These are phyloP conservation scores for Boehmeria nivea DNA, from an alignment of 306 rosid genomes.

Conservation along the genomic window DNA sequence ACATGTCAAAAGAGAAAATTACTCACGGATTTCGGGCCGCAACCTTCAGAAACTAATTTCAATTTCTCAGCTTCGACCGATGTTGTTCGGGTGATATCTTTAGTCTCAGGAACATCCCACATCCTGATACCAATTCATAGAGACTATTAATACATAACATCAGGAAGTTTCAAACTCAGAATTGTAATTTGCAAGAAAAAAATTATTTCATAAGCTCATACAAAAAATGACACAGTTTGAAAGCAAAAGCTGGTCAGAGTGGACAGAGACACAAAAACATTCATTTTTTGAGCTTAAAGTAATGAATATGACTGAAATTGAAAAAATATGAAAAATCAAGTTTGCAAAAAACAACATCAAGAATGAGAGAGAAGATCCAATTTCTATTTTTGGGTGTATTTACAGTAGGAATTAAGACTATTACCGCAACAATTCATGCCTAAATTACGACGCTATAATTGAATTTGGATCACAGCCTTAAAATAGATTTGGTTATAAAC, in stretches of 20 bases:
- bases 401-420: no score
- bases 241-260: neutral
- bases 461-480: neutral
- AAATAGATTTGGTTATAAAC: neutral
- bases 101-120: conserved; percentile 79
- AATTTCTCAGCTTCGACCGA: conserved; percentile 54
- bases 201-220: neutral
- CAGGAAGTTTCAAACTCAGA: neutral
- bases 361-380: conserved; percentile 7
- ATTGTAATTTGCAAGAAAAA: no score
- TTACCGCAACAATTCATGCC: no score
- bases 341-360: neutral
- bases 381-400: no score
- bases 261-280: no score
- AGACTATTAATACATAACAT: conserved; percentile 18
- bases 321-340: neutral
- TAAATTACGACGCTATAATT: no score
- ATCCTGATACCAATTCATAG: conserved; percentile 42
- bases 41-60: conserved; percentile 69
- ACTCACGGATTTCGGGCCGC: conserved; percentile 66
- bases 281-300: no score
- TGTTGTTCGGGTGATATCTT: conserved; percentile 47
- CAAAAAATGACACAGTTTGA: neutral
- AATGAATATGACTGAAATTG: neutral
- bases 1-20: conserved; percentile 15